Percentiles rank a stretch among this genome's conserved stretches.
phyloP scores from a whole-genome alignment of 331 rosid genomes.

The Pyracantha coccinea region DNA sequence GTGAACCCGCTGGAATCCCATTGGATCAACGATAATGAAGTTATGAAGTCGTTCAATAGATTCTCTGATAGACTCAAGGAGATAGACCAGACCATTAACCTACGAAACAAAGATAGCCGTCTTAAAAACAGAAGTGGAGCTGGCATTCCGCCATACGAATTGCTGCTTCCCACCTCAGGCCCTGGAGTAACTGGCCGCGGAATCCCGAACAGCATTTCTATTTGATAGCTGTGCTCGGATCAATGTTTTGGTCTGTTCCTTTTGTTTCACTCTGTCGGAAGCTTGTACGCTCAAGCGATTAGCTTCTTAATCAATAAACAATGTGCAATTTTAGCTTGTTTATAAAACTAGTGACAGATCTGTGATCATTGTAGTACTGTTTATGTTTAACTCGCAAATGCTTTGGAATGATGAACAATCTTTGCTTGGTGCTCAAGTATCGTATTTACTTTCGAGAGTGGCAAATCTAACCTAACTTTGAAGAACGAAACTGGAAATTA shows the following conservation, averaged over 20 bases:
- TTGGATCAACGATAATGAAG: constrained; percentile 59
- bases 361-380: background rate
- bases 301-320: background rate
- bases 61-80: constrained; percentile 61
- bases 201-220: constrained; percentile 64
- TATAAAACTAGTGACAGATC: background rate
- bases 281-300: background rate
- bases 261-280: background rate
- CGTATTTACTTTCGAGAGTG: background rate
- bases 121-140: constrained; percentile 62
- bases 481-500: too few relatives aligned
- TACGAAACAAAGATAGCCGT: constrained; percentile 45
- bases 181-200: constrained; percentile 91
- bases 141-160: constrained; percentile 51
- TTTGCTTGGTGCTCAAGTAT: background rate
- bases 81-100: constrained; percentile 68
- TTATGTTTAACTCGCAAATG: background rate
- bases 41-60: constrained; percentile 35
- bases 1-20: constrained; percentile 40
- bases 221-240: constrained; percentile 6
- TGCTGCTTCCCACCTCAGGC: constrained; percentile 46
- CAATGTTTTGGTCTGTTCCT: background rate
- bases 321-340: background rate
- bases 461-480: too few relatives aligned
- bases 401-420: background rate